Base-by-base conservation (phyloP, 2,329 filamentous ascomycete genomes). In the Colletotrichum phormii region DNA sequence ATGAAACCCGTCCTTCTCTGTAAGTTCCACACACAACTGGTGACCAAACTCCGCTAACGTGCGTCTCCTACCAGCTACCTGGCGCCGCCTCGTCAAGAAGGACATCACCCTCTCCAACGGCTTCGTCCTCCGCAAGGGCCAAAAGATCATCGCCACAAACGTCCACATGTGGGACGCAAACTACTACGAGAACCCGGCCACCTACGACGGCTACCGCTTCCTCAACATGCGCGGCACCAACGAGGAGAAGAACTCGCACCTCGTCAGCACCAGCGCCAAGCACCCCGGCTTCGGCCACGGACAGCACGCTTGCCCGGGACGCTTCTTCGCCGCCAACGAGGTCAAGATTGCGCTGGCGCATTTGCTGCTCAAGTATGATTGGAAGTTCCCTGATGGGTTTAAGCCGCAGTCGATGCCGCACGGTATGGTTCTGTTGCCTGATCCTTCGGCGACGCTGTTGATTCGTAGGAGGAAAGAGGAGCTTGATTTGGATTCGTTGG, bases 271-370 rank as follows among this genome's bases (percentile, higher is more conserved):
- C 0, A 77, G 76, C 3, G 65, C 77, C 2, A 78, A 81, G 7
- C 78, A 79, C 26, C 67, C 42, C 5, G 76, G 67, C 18, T 85
- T 84, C 58, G 82, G 83, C 1, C 77, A 83, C 60, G 83, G 83
- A 2, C 75, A 75, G 11, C 80, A 83, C 62, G 79, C 82, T 1
- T 84, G 82, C 71, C 82, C 82, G 1, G 82, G 82, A 0, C 74
- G 82, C 12, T 83, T 82, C 73, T 83, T 83, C 75, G 82, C 81
- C 1, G 77, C 76, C 11, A 80, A 81, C 66, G 79, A 83, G 75
- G 77, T 84, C 33, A 83, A 84, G 76, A 75, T 83, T 35, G 46
- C 78, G n/a, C 57, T 82, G 51, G 75, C 77, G 65, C 77, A 79
- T 55, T 15, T 83, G 4, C 51, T 83, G 24, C 66, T 78, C 60